These are phyloP conservation scores for Coniochaeta prunicola DNA, from an alignment of 2,329 filamentous ascomycete genomes.

Conservation along the genomic window DNA sequence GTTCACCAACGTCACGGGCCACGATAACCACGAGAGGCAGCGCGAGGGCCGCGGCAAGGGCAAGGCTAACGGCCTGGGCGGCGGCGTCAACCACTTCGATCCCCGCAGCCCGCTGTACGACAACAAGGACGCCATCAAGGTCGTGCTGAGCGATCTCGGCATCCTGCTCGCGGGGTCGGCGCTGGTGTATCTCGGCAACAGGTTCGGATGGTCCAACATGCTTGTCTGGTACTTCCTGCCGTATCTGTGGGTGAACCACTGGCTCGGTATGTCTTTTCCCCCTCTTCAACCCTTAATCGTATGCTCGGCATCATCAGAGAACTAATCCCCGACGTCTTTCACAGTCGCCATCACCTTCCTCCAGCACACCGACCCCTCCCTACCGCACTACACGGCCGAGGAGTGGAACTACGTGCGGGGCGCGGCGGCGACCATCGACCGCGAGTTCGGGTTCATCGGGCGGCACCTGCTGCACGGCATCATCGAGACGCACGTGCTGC, in stretches of 20 bases:
- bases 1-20: constrained; percentile 85
- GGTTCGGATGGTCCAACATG: constrained; percentile 79
- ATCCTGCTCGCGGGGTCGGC: constrained; percentile 53
- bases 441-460: constrained; percentile 94
- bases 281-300: not conserved
- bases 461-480: constrained; percentile 89
- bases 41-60: constrained; percentile 87
- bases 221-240: constrained; percentile 92
- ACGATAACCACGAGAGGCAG: constrained; percentile 90
- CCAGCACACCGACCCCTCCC: constrained; percentile 90
- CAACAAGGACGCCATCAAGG: constrained; percentile 80
- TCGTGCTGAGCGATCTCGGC: constrained; percentile 81
- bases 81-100: constrained; percentile 92
- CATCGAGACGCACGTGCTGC: constrained; percentile 94
- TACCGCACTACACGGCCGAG: constrained; percentile 83
- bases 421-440: constrained; percentile 91
- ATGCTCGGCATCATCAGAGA: too few relatives aligned
- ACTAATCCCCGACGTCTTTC: not conserved
- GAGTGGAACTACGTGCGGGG: constrained; percentile 92
- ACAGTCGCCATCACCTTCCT: constrained; percentile 78
- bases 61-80: constrained; percentile 74
- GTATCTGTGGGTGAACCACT: constrained; percentile 98
- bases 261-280: constrained; percentile 67
- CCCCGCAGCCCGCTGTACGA: constrained; percentile 86
- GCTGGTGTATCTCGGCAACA: constrained; percentile 64